Conservation (phyloP, 2,329 filamentous ascomycete species). For the Trichoderma simmonsii region DNA sequence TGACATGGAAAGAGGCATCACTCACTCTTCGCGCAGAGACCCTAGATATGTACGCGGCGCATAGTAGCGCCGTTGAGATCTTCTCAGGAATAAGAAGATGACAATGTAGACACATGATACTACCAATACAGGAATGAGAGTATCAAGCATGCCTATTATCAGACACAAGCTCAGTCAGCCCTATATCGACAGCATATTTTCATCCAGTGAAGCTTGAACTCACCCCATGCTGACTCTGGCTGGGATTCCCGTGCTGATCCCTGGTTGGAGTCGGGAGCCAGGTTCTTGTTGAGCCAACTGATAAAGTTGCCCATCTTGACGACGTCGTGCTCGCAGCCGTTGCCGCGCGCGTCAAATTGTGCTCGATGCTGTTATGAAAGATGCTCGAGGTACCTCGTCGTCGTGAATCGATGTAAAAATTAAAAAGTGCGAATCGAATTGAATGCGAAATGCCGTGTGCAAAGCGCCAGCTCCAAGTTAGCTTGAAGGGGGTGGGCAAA, state of each 20-base stretch:
- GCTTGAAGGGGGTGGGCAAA: background rate
- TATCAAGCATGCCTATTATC: constrained; percentile 42
- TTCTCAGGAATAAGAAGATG: constrained; percentile 50
- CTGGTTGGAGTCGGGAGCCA: constrained; percentile 25
- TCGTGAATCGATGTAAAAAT: background rate
- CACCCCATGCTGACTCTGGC: constrained; percentile 38
- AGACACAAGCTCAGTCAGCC: constrained; percentile 12
- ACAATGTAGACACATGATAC: constrained; percentile 48
- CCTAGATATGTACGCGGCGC: constrained; percentile 51
- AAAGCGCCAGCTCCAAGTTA: background rate
- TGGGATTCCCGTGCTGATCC: constrained; percentile 25
- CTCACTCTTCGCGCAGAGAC: constrained; percentile 49
- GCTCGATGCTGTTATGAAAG: background rate
- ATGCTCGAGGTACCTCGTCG: background rate
- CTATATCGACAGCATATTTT: too few relatives aligned
- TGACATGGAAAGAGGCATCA: background rate
- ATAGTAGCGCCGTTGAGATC: constrained; percentile 51
- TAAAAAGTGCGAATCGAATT: background rate
- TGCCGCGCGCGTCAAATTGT: background rate
- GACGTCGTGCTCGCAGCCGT: constrained; percentile 22
- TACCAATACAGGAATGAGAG: constrained; percentile 51
- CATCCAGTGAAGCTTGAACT: constrained; percentile 12
- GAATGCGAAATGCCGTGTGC: background rate
- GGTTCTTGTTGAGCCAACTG: constrained; percentile 37
- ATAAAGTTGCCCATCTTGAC: constrained; percentile 38